A percentile compares a stretch with the other conserved stretches of the same genome.
These are phyloP conservation scores for Candida hungchunana DNA, from an alignment of 805 yeast species.

Conservation along the genomic window DNA sequence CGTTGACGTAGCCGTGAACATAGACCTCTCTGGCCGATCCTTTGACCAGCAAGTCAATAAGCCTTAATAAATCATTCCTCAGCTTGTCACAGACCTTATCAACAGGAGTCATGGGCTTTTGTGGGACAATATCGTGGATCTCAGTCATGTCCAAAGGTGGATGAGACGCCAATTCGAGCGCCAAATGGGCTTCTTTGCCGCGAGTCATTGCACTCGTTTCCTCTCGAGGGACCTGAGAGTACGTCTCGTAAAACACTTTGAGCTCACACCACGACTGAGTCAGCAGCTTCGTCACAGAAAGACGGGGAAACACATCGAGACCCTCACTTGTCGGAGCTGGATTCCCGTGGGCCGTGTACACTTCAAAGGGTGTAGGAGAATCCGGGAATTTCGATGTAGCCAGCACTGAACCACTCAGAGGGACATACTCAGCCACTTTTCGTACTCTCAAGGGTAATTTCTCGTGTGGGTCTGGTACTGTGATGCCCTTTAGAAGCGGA, in stretches of 20 bases:
- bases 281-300: constrained; percentile 57
- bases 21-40: constrained; percentile 63
- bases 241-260: constrained; percentile 47
- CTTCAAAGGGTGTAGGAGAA: constrained; percentile 18
- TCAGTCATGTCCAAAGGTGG: constrained; percentile 18
- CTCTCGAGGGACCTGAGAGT: constrained; percentile 36
- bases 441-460: constrained; percentile 4
- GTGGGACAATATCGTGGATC: constrained; percentile 2
- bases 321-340: background rate
- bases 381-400: constrained; percentile 1
- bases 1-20: constrained; percentile 31
- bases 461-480: background rate
- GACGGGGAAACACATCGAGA: constrained; percentile 29
- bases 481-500: constrained; percentile 1
- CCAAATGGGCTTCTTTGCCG: constrained; percentile 46
- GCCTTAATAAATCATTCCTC: constrained; percentile 39
- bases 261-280: constrained; percentile 70
- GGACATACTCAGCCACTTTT: constrained; percentile 6
- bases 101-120: constrained; percentile 1
- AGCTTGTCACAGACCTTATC: constrained; percentile 32
- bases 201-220: constrained; percentile 38
- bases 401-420: constrained; percentile 7
- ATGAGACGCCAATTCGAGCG: constrained; percentile 46
- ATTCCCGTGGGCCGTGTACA: constrained; percentile 9
- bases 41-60: constrained; percentile 36